phyloP scores from a whole-genome alignment of 352 stramenopile species.

The Globisporangium cederbergense region DNA sequence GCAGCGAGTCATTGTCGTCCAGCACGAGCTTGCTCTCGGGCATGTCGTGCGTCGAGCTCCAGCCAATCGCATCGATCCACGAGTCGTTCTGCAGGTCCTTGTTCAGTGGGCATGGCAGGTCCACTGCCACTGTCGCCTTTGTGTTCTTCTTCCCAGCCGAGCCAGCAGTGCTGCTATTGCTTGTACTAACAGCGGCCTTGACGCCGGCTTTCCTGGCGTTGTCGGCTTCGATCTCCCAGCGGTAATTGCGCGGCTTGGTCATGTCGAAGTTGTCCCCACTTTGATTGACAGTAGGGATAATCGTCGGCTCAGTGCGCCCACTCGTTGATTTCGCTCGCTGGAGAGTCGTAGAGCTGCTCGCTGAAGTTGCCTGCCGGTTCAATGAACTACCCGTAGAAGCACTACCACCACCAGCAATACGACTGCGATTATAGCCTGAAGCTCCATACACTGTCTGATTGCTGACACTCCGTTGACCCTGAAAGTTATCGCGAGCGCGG shows the following conservation, averaged over 20 bases:
- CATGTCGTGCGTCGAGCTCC: conserved; percentile 80
- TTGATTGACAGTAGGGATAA: background rate
- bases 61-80: conserved; percentile 76
- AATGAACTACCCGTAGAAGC: background rate
- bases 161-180: background rate
- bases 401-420: background rate
- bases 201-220: background rate
- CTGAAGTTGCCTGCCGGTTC: background rate
- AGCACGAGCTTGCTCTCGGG: conserved; percentile 76
- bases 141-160: background rate
- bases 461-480: background rate
- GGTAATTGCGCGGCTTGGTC: conserved; percentile 69
- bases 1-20: conserved; percentile 76
- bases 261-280: conserved; percentile 56
- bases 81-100: conserved; percentile 63
- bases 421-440: background rate
- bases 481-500: background rate
- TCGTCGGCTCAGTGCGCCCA: background rate
- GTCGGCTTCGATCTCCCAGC: conserved; percentile 56
- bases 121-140: background rate
- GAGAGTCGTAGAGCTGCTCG: background rate
- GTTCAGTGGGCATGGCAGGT: conserved; percentile 56
- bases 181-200: background rate
- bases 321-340: conserved; percentile 5
- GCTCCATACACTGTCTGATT: background rate